phyloP scores from a whole-genome alignment of 2,329 filamentous ascomycete species.

The Pyrenophora graminea region DNA sequence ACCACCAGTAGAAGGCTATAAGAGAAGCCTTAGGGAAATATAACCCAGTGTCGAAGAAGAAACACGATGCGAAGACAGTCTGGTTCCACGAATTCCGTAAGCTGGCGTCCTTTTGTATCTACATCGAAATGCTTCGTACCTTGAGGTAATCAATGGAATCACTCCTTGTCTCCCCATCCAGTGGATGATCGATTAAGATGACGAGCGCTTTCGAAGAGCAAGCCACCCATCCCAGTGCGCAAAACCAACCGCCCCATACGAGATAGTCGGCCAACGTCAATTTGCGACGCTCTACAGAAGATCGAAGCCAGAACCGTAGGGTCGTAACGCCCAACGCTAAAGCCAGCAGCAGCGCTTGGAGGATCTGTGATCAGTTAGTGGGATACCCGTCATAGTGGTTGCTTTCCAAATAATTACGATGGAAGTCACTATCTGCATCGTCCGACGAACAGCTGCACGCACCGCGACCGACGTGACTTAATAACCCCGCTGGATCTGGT shows the following conservation, averaged over 20 bases:
- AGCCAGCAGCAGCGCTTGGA: slow-evolving; percentile 21
- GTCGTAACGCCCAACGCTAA: slow-evolving; percentile 20
- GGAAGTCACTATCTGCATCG: slow-evolving; percentile 7
- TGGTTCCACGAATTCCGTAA: neutral
- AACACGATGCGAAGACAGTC: slow-evolving; percentile 26
- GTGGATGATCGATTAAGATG: slow-evolving; percentile 20
- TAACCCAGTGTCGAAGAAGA: slow-evolving; percentile 28
- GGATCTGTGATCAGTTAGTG: slow-evolving; percentile 7
- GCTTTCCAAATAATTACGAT: slow-evolving; percentile 1
- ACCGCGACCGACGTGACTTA: neutral
- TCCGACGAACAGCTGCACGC: neutral
- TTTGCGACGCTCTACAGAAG: slow-evolving; percentile 17
- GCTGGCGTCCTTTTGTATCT: neutral
- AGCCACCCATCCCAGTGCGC: slow-evolving; percentile 22
- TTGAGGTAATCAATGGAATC: slow-evolving; percentile 25
- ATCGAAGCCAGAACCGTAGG: slow-evolving; percentile 25
- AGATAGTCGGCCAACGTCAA: slow-evolving; percentile 25
- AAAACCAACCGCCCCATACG: slow-evolving; percentile 27
- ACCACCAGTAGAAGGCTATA: slow-evolving; percentile 31
- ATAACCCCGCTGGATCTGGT: neutral
- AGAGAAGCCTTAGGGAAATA: slow-evolving; percentile 29
- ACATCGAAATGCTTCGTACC: neutral
- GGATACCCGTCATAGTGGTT: neutral
- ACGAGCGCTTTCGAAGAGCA: slow-evolving; percentile 24
- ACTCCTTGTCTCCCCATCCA: slow-evolving; percentile 18